Evolutionary conservation across 192 early-diverging fungal genomes (phyloP), one percentile per base, ranked within the genome.

Genomic region (Coemansia sp.): DNA sequence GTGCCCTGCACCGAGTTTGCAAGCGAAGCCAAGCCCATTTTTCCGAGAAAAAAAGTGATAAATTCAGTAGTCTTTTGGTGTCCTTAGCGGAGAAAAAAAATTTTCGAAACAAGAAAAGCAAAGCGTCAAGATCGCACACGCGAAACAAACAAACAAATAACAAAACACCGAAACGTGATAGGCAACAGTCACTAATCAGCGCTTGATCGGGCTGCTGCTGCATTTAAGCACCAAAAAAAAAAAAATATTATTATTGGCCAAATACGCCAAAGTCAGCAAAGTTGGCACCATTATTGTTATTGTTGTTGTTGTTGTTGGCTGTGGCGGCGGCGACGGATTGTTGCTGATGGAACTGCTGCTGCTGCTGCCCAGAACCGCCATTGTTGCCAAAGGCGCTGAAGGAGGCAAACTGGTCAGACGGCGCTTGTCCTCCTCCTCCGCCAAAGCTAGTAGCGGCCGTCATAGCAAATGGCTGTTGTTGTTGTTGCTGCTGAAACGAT

Each of bases 261-360:
- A 77, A 46, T n/a, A n/a, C n/a, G 35, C 79, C 64, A 68, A 77
- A 83, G 49, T 83, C 56, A 3, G 76, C 76, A 78, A 83, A 83
- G 22, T n/a, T n/a, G n/a, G n/a, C n/a, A n/a, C n/a, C n/a, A n/a
- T n/a, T n/a, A n/a, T n/a, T n/a, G n/a, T 75, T 72, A 20, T 65
- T 66, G 45, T 74, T 78, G 59, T 66, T 73, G 32, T 63, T 15
- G 35, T 54, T 62, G 14, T 67, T 58, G 8, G 49, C 56, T 24
- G 41, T 47, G 0, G 40, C 31, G 4, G 43, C 38, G 9, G 32
- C 37, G n/a, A n/a, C n/a, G n/a, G n/a, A n/a, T 10, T 37, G 53
- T 15, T 57, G 24, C 5, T 45, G 35, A 14, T 62, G 70, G 25
- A 41, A 39, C 17, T 65, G 68, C 9, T 61, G 63, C 10, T 62